Evolutionary conservation across 495 filamentous ascomycete genomes (phyloP), one percentile per base, ranked within the genome.

Genomic region (Talaromyces thailandensis): DNA sequence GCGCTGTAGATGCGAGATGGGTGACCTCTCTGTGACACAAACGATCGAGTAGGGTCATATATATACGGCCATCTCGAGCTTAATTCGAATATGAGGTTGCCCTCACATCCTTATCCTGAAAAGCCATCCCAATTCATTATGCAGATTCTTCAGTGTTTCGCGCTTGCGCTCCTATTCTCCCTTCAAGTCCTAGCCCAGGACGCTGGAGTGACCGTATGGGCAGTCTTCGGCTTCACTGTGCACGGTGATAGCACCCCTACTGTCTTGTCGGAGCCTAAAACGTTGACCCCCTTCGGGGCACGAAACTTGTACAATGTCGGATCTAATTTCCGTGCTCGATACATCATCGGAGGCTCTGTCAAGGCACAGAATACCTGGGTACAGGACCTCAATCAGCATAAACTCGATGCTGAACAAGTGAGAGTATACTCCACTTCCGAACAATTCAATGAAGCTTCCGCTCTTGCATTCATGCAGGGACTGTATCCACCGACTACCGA

Each of bases 391-490:
- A 77, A 75, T 16, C 65, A 75, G 5, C 68, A 78, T 60, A 62
- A 66, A n/a, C 65, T 84, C 6, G 73, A 81, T 62, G 70, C 77
- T 25, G 71, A 76, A 9, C 73, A 85, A 50, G 63, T 85, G 23
- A 67, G 74, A 23, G 70, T 83, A 40, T 57, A 74, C n/a, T 69
- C 80, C 0, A 73, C 74, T 7, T 75, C 81, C 37, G 72, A 83
- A 60, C 74, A 81, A 52, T 78, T 78, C 60, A 74, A 79, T 16
- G 70, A 79, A 56, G 84, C 76, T 21, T 88, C 88, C 4, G 88
- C 88, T 1, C 79, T 86, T 65, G 88, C 85, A 6, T 95, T 93
- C 68, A 79, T 93, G 68, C 89, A 93, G 74, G 90, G 87, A 8
- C 76, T 95, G 8, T 96, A 95, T 68, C 90, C 91, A 16, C 89